These are phyloP conservation scores for Boletus subparvulus DNA, from an alignment of 768 basidiomycete species.

Conservation along the genomic window DNA sequence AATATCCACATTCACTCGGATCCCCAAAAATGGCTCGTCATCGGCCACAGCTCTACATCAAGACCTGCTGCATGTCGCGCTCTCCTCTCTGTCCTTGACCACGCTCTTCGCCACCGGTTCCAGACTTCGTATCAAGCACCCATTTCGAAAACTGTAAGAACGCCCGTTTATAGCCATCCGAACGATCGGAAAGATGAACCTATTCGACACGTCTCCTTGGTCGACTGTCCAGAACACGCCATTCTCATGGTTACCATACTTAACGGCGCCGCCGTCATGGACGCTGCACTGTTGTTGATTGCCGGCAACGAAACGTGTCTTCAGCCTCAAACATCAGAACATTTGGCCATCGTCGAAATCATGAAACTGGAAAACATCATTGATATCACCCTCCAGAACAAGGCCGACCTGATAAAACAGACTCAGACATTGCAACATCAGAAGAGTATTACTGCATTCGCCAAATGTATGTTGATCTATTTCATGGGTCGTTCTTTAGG, in stretches of 20 bases:
- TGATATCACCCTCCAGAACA: slow-evolving; percentile 85
- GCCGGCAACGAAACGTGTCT: slow-evolving; percentile 99
- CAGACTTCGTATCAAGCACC: slow-evolving; percentile 40
- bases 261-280: slow-evolving; percentile 99
- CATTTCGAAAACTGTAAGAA: slow-evolving; percentile 42
- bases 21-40: slow-evolving; percentile 31
- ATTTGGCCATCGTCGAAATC: slow-evolving; percentile 97
- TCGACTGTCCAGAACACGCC: slow-evolving; percentile 96
- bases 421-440: slow-evolving; percentile 92
- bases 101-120: not conserved
- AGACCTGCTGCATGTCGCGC: slow-evolving; percentile 19
- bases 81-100: slow-evolving; percentile 15
- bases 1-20: slow-evolving; percentile 34
- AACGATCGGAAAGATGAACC: slow-evolving; percentile 65
- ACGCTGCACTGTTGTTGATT: slow-evolving; percentile 92
- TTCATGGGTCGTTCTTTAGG: not conserved
- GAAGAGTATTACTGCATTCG: slow-evolving; percentile 93
- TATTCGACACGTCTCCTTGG: slow-evolving; percentile 96
- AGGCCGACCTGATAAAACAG: slow-evolving; percentile 97
- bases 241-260: slow-evolving; percentile 99
- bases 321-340: slow-evolving; percentile 98
- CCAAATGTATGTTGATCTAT: slow-evolving; percentile 63
- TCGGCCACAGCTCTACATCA: slow-evolving; percentile 27
- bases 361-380: slow-evolving; percentile 99
- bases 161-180: slow-evolving; percentile 43